Conservation (phyloP, 768 basidiomycete genomes). For the Candolleomyces aberdarensis region DNA sequence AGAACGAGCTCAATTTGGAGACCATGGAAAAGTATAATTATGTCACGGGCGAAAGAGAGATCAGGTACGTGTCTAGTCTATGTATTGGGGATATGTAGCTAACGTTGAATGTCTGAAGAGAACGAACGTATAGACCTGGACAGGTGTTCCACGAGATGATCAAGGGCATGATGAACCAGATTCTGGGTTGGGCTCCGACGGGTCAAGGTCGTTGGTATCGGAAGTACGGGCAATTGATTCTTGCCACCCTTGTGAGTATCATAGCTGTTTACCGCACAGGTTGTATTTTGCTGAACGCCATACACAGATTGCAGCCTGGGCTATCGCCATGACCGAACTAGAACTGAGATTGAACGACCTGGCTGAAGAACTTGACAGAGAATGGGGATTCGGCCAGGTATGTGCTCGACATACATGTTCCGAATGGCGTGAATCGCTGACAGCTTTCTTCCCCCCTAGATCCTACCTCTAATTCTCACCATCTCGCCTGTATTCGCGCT, state of each 20-base stretch:
- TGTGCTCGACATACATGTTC: background rate
- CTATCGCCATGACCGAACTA: conserved; percentile 23
- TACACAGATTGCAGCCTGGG: conserved; percentile 19
- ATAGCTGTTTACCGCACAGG: background rate
- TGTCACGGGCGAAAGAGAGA: conserved; percentile 13
- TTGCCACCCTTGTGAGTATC: conserved; percentile 15
- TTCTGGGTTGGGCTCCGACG: conserved; percentile 19
- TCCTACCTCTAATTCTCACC: conserved; percentile 22
- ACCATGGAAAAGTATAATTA: conserved; percentile 13
- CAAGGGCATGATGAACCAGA: conserved; percentile 19
- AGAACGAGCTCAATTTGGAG: conserved; percentile 19
- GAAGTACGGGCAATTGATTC: conserved; percentile 17
- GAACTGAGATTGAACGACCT: conserved; percentile 16
- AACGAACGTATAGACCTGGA: conserved; percentile 16
- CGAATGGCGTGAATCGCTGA: background rate
- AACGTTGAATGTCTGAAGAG: conserved; percentile 2
- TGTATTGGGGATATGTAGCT: background rate
- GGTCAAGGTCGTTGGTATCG: conserved; percentile 19
- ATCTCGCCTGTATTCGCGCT: conserved; percentile 22
- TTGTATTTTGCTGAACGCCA: background rate
- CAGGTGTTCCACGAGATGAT: conserved; percentile 24
- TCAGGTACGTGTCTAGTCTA: conserved; percentile 7
- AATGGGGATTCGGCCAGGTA: conserved; percentile 27
- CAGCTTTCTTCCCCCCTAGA: conserved; percentile 4
- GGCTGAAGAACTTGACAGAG: conserved; percentile 7